Evolutionary conservation across 2,329 filamentous ascomycete genomes (phyloP), one percentile per base, ranked within the genome.

Genomic region (Phyllosticta citriasiana): DNA sequence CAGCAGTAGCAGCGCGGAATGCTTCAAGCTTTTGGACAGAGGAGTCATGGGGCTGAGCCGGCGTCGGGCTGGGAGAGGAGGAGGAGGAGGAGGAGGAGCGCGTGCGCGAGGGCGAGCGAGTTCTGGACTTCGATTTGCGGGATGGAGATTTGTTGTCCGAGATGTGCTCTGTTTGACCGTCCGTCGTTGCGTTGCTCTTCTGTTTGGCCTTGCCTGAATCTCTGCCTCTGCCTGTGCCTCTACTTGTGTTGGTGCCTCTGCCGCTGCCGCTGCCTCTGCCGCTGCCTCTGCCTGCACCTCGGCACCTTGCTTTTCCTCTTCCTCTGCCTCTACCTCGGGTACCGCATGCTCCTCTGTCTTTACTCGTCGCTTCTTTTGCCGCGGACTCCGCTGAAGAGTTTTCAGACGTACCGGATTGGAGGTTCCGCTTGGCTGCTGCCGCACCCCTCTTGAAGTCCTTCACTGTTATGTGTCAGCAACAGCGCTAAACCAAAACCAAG

Each of bases 381-480:
- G 50, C 6, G 68, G 63, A 53, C 65, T 65, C n/a, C 25, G 16
- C 19, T 2, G 30, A 22, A 61, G 62, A 57, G 35, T 55, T 40
- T 57, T 57, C 16, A 62, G 63, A 72, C 75, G 64, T 71, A 78
- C 77, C 73, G 67, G 72, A 72, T 19, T 69, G 67, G 25, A 70
- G 67, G 12, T 57, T 33, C 9, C 12, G 27, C 53, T 26, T 52
- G 24, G 59, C 53, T 9, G 19, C 12, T 14, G 33, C 5, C 6
- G 35, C 51, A 16, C 59, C 59, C 2, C n/a, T 26, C 50, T 22
- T 9, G 8, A 50, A 57, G 19, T n/a, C 16, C 14, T 50, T 40
- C n/a, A 47, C 55, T 26, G 33, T n/a, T 4, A 22, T 35, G 4
- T 40, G 10, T n/a, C 16, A 56, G 19, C 40, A 6, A 19, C 26